Evolutionary conservation across 148 eudicot species (phyloP).

Genomic region (Vaccinium corymbosum): DNA sequence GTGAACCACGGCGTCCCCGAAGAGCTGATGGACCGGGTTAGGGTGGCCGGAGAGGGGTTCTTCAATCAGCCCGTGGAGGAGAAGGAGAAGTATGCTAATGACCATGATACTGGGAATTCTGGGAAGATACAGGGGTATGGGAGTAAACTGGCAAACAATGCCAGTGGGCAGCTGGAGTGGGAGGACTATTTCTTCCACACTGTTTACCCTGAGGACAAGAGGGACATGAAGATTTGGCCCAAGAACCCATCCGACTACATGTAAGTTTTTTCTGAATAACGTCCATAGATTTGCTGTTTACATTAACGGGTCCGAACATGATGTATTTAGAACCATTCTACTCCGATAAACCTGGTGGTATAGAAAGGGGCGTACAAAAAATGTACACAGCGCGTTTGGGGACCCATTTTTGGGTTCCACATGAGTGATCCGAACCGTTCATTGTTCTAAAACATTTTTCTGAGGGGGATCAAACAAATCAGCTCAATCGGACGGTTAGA

Average conservation of each 20-base stretch:
- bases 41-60: constrained; percentile 58
- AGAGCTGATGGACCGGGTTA: constrained; percentile 58
- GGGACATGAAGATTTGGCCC: constrained; percentile 83
- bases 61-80: constrained; percentile 73
- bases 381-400: too few relatives aligned
- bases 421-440: too few relatives aligned
- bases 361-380: too few relatives aligned
- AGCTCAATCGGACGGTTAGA: too few relatives aligned
- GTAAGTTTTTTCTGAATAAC: constrained; percentile 35
- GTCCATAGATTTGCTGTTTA: too few relatives aligned
- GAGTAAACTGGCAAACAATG: constrained; percentile 84
- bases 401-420: too few relatives aligned
- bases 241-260: constrained; percentile 64
- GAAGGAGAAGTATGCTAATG: constrained; percentile 91
- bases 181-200: constrained; percentile 90
- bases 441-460: too few relatives aligned
- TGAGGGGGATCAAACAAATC: too few relatives aligned
- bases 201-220: constrained; percentile 60
- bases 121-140: constrained; percentile 95
- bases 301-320: too few relatives aligned
- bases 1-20: constrained; percentile 76
- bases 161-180: constrained; percentile 83
- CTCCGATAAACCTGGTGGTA: too few relatives aligned
- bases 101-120: constrained; percentile 64
- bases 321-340: too few relatives aligned